Base-by-base conservation (phyloP, 78 protist species). In the Emiliania huxleyi region DNA sequence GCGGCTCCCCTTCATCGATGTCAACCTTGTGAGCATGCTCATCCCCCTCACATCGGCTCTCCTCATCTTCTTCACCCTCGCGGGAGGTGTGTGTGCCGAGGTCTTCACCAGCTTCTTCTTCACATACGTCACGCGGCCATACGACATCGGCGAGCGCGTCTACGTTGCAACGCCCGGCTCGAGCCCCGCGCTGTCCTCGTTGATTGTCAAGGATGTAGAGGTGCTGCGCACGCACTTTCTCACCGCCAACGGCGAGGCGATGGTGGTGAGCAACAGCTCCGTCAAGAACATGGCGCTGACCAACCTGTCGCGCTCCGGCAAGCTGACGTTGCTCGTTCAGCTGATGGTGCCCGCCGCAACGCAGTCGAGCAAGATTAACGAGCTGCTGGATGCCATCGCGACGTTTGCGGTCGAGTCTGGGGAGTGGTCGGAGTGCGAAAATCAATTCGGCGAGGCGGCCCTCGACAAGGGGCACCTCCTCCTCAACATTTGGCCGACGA, bases 111-210 rank as follows among this genome's bases (percentile, higher is more conserved):
- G 56, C 49, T 12, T 8, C 40, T 6, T 81, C 35, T 81, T n/a
- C 55, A 38, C 37, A 19, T 26, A n/a, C 29, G 2, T 81, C 46
- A 15, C 5, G 2, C 89, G 89, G 38, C 89, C 89, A 0, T 81
- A 15, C 56, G 89, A 81, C 89, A 81, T 81, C 1, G 89, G 89
- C 55, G 89, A 81, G 23, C 46, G 56, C 42, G 37, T 81, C 56
- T 0, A 1, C 38, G 5, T 81, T 40, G 1, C 40, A 2, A 15
- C 25, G 29, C 89, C 89, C 0, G 89, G 56, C 56, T 2, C 0
- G 22, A 4, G 15, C 38, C 38, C 48, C 37, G 33, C 37, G 29
- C n/a, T 44, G 29, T 0, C 2, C n/a, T 18, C n/a, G 40, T 21
- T 81, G 29, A 11, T 81, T 40, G 55, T 81, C 4, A 26, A 43